Evolutionary conservation across 805 yeast species (phyloP), one percentile per base, ranked within the genome.

Genomic region (Lachancea fermentati): DNA sequence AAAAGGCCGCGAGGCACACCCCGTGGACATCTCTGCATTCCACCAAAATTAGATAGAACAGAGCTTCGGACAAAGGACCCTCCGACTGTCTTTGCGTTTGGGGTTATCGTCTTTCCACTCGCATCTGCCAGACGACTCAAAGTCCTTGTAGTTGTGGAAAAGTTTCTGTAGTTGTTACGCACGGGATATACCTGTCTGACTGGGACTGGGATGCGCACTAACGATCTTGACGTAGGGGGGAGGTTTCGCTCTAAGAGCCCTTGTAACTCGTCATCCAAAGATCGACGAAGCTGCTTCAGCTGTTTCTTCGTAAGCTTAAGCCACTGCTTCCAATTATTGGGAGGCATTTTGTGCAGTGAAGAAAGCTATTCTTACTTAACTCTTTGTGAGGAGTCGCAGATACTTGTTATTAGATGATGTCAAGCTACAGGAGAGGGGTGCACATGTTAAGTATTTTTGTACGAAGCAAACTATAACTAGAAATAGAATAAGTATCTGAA

Each of bases 281-380:
- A 36, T 26, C 44, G 45, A 8, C 54, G 48, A 6, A 52, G 39
- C 39, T 48, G 52, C 30, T 47, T 48, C 31, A 48, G 42, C 42
- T 52, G 54, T 24, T 39, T 46, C 35, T 39, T 42, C 14, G 51
- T 43, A 25, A 50, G 45, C 32, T 45, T 47, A 26, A 49, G 36
- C 56, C 56, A 52, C 45, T 50, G 54, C 40, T 41, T 47, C 52
- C 52, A 52, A 19, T 37, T 36, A 28, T 39, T 44, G 13, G 51
- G 44, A 16, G 51, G 32, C 55, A 51, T 51, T 34, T 17, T 12
- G 14, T 22, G 26, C 11, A 11, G 7, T 7, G 26, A 22, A 7
- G 26, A 22, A 22, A 22, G 9, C 26, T 22, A 7, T 22, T 11
- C 11, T 11, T 22, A 7, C 26, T 22, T 22, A 22, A 7, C 11